A percentile compares a stretch with the other conserved stretches of the same genome.
Evolutionary conservation across 306 rosid species (phyloP).

Genomic region (Spatholobus suberectus): DNA sequence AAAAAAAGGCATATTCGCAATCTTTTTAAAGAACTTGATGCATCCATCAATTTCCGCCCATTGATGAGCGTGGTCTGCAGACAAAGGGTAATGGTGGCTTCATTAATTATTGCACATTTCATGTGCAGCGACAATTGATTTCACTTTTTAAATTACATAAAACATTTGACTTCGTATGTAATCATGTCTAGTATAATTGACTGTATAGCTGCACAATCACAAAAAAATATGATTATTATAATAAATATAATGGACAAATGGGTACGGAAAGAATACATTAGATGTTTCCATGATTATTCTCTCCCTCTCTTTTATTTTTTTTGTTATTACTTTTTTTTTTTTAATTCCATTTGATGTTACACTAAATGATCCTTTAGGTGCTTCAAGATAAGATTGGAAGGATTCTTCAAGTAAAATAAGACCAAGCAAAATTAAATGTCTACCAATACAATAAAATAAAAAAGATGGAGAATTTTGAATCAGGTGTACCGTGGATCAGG

Average conservation of each 20-base stretch:
- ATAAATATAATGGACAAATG: slow-evolving; percentile 20
- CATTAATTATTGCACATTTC: slow-evolving; percentile 22
- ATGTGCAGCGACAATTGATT: slow-evolving; percentile 19
- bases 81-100: slow-evolving; percentile 16
- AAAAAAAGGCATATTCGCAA: slow-evolving; percentile 1
- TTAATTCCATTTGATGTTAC: slow-evolving; percentile 33
- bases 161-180: slow-evolving; percentile 20
- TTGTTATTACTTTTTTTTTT: not conserved
- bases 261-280: slow-evolving; percentile 34
- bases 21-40: slow-evolving; percentile 28
- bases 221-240: not conserved
- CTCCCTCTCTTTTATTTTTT: not conserved
- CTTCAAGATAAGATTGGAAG: slow-evolving; percentile 33
- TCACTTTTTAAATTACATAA: not conserved
- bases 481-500: not conserved
- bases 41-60: slow-evolving; percentile 15
- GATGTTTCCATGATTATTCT: slow-evolving; percentile 31
- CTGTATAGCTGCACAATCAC: not conserved
- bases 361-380: slow-evolving; percentile 27
- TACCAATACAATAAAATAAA: slow-evolving; percentile 7
- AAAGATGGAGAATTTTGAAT: not conserved
- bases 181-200: slow-evolving; percentile 30
- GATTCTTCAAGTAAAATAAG: slow-evolving; percentile 30
- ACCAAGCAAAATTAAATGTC: slow-evolving; percentile 19
- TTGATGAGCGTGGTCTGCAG: slow-evolving; percentile 7